Evolutionary conservation across 768 basidiomycete species (phyloP).

Genomic region (Hygrophoropsis aurantiaca): DNA sequence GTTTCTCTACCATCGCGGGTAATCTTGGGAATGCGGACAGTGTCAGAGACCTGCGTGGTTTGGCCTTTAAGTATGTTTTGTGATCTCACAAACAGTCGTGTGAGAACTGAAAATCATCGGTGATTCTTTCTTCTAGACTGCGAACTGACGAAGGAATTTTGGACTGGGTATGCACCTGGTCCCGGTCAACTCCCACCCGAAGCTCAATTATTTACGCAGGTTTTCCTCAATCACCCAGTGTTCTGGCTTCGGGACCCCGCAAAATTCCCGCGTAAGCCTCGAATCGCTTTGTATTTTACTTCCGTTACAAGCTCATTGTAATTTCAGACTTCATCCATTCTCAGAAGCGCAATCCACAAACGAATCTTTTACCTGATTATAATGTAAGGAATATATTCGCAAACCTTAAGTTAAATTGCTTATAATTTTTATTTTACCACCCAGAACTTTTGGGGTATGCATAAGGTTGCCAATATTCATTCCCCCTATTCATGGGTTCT

Average conservation of each 20-base stretch:
- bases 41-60: constrained; percentile 53
- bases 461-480: background rate
- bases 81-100: no score
- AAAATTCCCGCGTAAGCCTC: constrained; percentile 45
- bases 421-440: no score
- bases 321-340: constrained; percentile 34
- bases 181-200: background rate
- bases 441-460: constrained; percentile 21
- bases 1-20: constrained; percentile 59
- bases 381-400: no score
- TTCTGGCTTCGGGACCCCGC: constrained; percentile 48
- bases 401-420: no score
- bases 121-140: constrained; percentile 19
- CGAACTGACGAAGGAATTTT: constrained; percentile 38
- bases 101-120: no score
- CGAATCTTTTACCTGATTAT: constrained; percentile 45
- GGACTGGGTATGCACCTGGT: constrained; percentile 34
- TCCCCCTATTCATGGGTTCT: no score
- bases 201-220: constrained; percentile 10
- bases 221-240: constrained; percentile 43
- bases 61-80: constrained; percentile 43
- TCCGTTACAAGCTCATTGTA: background rate
- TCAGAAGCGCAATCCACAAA: constrained; percentile 49
- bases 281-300: background rate
- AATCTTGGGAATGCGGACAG: constrained; percentile 49